These are phyloP conservation scores for Pleurostoma richardsiae DNA, from an alignment of 2,329 filamentous ascomycete genomes.

Conservation along the genomic window DNA sequence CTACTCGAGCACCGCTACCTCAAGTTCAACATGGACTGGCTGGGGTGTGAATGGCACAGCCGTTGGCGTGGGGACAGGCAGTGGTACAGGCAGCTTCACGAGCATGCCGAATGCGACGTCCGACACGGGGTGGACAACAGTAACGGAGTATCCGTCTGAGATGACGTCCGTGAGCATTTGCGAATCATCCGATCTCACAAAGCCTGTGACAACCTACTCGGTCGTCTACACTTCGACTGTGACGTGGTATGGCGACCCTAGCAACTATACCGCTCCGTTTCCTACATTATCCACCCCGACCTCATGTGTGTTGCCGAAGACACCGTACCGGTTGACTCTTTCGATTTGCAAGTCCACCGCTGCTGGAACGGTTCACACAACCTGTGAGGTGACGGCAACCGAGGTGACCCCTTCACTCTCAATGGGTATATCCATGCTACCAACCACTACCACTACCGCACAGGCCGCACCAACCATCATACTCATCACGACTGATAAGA, in stretches of 20 bases:
- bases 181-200: neutral
- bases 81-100: neutral
- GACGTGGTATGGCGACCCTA: conserved; percentile 39
- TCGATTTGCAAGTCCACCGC: conserved; percentile 15
- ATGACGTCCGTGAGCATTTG: neutral
- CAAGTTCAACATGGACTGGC: neutral
- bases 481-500: conserved; percentile 49
- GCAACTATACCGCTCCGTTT: conserved; percentile 41
- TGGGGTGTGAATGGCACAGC: neutral
- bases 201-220: conserved; percentile 27
- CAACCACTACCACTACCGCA: no score
- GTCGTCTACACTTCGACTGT: conserved; percentile 44
- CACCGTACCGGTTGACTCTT: conserved; percentile 10
- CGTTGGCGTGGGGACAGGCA: neutral
- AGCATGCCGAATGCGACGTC: neutral
- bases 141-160: neutral
- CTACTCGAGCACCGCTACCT: neutral
- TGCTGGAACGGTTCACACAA: conserved; percentile 15
- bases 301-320: conserved; percentile 25
- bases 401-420: conserved; percentile 3
- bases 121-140: neutral
- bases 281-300: conserved; percentile 31
- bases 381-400: conserved; percentile 6
- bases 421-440: conserved; percentile 21
- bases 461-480: conserved; percentile 25